Base-by-base conservation (phyloP, 331 rosid genomes). In the Cydonia oblonga region DNA sequence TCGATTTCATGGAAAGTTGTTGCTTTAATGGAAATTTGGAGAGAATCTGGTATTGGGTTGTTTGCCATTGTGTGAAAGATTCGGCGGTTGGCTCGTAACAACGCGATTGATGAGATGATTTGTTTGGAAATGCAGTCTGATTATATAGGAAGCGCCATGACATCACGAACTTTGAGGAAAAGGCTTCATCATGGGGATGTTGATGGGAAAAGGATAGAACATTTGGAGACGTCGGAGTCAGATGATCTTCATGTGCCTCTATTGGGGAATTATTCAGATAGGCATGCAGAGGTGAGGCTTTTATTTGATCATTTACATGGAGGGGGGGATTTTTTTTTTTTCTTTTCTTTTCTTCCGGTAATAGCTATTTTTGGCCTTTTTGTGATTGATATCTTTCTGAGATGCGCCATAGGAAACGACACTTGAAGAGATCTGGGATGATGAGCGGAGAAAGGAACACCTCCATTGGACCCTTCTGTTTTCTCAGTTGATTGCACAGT, bases 141-240 rank as follows among this genome's bases (percentile, higher is more conserved):
- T 49, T 49, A 16, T 62, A 24, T 59, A 64, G 54, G 66, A 64
- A 51, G 38, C 64, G 26, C 24, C 28, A 93, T 93, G 98, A 52
- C 89, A 7, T 82, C 92, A n/a, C 84, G 71, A 83, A 77, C 89
- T 68, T 68, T 91, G 86, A 81, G 96, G 82, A 89, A 93, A 83
- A 85, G 98, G 77, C 92, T 93, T 71, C 91, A 83, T 77, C 98
- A 91, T 32, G 96, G 87, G 64, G 98, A 93, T 77, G 84, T 91
- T 16, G 96, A 81, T 75, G 93, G 92, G 51, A 87, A 78, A 80
- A 81, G 69, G 77, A n/a, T 73, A n/a, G 97, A 86, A 75, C 89
- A 76, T 76, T 57, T 82, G 0, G 92, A 85, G 63, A 9, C 86
- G 38, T 86, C 85, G 2, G 85, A 82, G 30, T 25, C 79, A 0